phyloP scores from a whole-genome alignment of 1,284 basidiomycete species.

The Tremellales sp. region DNA sequence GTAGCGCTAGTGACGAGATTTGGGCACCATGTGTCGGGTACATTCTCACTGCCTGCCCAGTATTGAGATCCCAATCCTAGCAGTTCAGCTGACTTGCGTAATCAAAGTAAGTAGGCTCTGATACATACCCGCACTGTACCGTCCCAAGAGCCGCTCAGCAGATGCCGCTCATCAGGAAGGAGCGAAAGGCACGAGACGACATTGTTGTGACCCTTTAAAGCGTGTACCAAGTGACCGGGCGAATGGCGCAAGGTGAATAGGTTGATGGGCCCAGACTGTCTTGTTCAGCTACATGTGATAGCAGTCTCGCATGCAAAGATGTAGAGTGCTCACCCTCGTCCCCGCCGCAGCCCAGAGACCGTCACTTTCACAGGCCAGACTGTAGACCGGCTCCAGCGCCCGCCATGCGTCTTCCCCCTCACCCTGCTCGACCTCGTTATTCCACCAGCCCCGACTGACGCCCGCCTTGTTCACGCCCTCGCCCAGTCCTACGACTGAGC shows the following conservation, averaged over 20 bases:
- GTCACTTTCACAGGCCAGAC: constrained; percentile 81
- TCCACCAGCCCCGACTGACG: constrained; percentile 84
- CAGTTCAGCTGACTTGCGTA: neutral
- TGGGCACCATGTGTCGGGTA: constrained; percentile 84
- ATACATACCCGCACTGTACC: constrained; percentile 78
- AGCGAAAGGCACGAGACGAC: constrained; percentile 83
- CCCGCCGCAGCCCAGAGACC: constrained; percentile 86
- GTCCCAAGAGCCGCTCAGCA: constrained; percentile 94
- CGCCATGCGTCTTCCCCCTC: constrained; percentile 33
- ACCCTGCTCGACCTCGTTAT: constrained; percentile 47
- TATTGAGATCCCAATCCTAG: constrained; percentile 97
- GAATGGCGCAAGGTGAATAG: constrained; percentile 89
- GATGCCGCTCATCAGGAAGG: constrained; percentile 71
- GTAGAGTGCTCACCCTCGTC: constrained; percentile 60
- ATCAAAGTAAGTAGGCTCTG: constrained; percentile 1
- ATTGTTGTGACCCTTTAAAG: constrained; percentile 65
- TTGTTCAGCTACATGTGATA: constrained; percentile 1
- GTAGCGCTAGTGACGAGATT: constrained; percentile 73
- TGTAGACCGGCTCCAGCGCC: constrained; percentile 66
- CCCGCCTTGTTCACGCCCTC: constrained; percentile 89
- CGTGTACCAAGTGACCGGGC: constrained; percentile 73
- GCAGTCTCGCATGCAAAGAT: neutral
- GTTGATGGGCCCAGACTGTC: constrained; percentile 77
- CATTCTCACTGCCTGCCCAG: constrained; percentile 70
- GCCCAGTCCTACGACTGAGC: constrained; percentile 81